A percentile compares a stretch with the other conserved stretches of the same genome.
Conservation (phyloP, 495 filamentous ascomycete species). For the Cryomyces minteri region DNA sequence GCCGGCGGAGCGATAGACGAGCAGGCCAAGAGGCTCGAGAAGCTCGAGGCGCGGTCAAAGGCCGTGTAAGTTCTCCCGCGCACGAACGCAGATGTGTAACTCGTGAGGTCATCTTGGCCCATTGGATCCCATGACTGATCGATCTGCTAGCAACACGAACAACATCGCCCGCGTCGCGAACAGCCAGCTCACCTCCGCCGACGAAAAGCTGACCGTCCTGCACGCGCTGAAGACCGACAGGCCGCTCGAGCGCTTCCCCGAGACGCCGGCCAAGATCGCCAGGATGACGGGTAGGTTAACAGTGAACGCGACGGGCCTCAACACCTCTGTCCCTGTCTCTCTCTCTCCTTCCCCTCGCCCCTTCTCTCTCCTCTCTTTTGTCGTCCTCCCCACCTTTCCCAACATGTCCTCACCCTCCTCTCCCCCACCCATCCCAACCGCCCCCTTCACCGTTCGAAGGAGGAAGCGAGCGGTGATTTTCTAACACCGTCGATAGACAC, state of each 20-base stretch:
- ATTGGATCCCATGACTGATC: not conserved
- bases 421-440: no score
- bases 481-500: no score
- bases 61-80: constrained; percentile 2
- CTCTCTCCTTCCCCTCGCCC: no score
- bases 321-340: no score
- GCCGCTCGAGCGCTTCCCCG: constrained; percentile 10
- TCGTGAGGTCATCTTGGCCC: not conserved
- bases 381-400: no score
- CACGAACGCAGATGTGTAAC: no score
- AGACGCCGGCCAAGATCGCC: constrained; percentile 7
- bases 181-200: constrained; percentile 5
- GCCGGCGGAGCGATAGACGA: not conserved
- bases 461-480: constrained; percentile 1
- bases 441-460: no score
- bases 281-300: constrained; percentile 6
- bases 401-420: no score
- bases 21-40: constrained; percentile 4
- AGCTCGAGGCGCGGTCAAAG: constrained; percentile 6
- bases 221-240: constrained; percentile 8
- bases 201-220: constrained; percentile 9
- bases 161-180: constrained; percentile 13
- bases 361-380: no score
- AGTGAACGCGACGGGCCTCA: no score
- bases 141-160: constrained; percentile 6